A percentile compares a stretch with the other conserved stretches of the same genome.
Evolutionary conservation across 2,329 filamentous ascomycete species (phyloP).

Genomic region (Orbilia javanica): DNA sequence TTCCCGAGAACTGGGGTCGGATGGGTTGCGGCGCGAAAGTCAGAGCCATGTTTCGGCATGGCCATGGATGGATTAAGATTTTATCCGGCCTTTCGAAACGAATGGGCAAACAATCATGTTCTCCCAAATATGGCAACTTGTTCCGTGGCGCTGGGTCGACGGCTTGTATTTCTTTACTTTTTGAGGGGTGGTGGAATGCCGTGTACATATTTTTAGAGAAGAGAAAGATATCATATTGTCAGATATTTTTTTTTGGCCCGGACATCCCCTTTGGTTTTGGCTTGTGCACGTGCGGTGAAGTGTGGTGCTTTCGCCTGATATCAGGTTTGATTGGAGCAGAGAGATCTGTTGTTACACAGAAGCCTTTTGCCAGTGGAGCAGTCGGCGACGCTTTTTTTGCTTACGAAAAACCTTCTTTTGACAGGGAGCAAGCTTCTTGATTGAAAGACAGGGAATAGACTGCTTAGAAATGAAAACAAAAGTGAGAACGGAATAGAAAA

Average conservation of each 20-base stretch:
- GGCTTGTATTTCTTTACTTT: neutral
- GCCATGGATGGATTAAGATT: neutral
- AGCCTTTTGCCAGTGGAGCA: slow-evolving; percentile 4
- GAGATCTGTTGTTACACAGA: slow-evolving; percentile 40
- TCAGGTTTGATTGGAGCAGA: too few species aligned
- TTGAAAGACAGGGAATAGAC: too few species aligned
- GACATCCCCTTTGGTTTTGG: too few species aligned
- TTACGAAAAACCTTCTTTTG: neutral
- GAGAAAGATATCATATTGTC: slow-evolving; percentile 20
- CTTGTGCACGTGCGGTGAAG: too few species aligned
- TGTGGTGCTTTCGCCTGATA: too few species aligned
- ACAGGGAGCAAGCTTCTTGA: slow-evolving; percentile 4
- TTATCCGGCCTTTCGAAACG: slow-evolving; percentile 12
- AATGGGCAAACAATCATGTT: slow-evolving; percentile 18
- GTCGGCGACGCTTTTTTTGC: slow-evolving; percentile 17
- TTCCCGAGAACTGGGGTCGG: neutral
- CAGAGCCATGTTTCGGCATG: slow-evolving; percentile 20
- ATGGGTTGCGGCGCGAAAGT: neutral
- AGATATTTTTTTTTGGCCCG: too few species aligned
- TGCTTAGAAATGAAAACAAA: neutral
- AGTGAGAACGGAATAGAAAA: too few species aligned
- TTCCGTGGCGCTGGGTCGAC: slow-evolving; percentile 4
- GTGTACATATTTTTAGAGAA: slow-evolving; percentile 37
- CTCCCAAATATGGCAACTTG: neutral
- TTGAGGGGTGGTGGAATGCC: neutral